Percentiles rank a stretch among this genome's conserved stretches.
Conservation (phyloP, 192 early-diverging fungal genomes). For the Coemansia sp. region DNA sequence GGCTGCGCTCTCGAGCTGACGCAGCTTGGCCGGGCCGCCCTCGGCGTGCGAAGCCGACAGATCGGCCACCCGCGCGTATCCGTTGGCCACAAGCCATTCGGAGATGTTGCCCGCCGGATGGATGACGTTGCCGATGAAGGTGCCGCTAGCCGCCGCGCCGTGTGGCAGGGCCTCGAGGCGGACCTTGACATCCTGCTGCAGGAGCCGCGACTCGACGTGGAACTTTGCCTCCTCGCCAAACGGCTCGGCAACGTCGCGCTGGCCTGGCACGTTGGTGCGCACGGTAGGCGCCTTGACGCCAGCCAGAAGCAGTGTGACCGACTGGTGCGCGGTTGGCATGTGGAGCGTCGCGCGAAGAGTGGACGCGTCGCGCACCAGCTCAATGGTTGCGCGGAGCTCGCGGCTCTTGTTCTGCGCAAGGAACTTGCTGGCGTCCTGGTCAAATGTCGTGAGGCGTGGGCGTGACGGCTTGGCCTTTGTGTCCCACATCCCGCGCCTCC, state of each 20-base stretch:
- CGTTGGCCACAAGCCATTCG: constrained; percentile 76
- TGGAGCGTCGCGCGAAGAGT: constrained; percentile 76
- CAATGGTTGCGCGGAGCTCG: constrained; percentile 83
- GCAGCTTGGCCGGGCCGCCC: constrained; percentile 60
- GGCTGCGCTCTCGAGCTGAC: constrained; percentile 75
- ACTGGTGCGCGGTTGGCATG: constrained; percentile 72
- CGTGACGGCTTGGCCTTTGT: constrained; percentile 52
- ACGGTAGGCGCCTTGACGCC: constrained; percentile 85
- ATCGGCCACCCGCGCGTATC: constrained; percentile 84
- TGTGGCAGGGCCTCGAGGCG: constrained; percentile 72
- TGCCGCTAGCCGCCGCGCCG: constrained; percentile 54
- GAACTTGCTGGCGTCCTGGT: constrained; percentile 70
- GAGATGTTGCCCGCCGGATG: constrained; percentile 92
- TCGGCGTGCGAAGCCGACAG: constrained; percentile 77
- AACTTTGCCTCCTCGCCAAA: constrained; percentile 91
- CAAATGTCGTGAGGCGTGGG: constrained; percentile 52
- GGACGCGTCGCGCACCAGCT: constrained; percentile 92
- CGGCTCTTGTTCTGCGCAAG: constrained; percentile 78
- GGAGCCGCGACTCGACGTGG: constrained; percentile 86
- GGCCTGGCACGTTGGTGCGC: constrained; percentile 71
- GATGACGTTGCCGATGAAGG: constrained; percentile 74
- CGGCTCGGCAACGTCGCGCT: constrained; percentile 77
- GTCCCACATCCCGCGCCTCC: constrained; percentile 78
- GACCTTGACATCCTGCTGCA: constrained; percentile 89
- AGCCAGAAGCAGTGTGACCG: constrained; percentile 67